phyloP scores from a whole-genome alignment of 441 rosid genomes.

The Viola pubescens region DNA sequence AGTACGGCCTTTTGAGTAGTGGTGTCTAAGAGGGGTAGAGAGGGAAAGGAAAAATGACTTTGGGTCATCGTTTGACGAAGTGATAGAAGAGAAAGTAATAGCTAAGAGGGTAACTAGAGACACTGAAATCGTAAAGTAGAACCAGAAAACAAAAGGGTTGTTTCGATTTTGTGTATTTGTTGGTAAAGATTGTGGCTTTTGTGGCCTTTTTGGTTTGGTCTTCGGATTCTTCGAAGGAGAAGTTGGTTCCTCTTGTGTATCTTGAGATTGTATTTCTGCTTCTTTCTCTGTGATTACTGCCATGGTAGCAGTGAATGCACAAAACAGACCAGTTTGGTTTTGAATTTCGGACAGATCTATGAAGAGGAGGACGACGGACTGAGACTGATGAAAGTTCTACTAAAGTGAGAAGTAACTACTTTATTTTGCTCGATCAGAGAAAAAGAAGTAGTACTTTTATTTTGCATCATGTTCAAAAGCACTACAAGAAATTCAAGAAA shows the following conservation, averaged over 20 bases:
- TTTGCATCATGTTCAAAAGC: too few relatives aligned
- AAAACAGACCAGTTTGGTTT: too few relatives aligned
- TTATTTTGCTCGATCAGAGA: too few relatives aligned
- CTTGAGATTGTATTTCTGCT: slow-evolving; percentile 20
- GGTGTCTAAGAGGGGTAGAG: slow-evolving; percentile 54
- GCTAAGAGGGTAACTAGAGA: slow-evolving; percentile 35
- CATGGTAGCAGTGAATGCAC: slow-evolving; percentile 8
- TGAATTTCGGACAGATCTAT: slow-evolving; percentile 3
- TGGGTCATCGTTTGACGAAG: slow-evolving; percentile 36
- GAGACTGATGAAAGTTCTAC: neutral
- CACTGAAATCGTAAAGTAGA: slow-evolving; percentile 29
- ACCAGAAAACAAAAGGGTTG: slow-evolving; percentile 32
- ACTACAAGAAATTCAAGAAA: too few relatives aligned
- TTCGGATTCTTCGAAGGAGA: slow-evolving; percentile 11
- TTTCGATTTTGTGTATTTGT: slow-evolving; percentile 5
- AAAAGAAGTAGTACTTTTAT: too few relatives aligned
- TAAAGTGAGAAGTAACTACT: neutral
- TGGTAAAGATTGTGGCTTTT: neutral
- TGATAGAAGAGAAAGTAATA: slow-evolving; percentile 30
- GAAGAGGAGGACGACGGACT: neutral
- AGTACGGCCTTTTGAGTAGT: slow-evolving; percentile 66
- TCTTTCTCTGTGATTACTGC: slow-evolving; percentile 33
- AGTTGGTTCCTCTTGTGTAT: slow-evolving; percentile 16
- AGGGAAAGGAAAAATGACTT: slow-evolving; percentile 75
- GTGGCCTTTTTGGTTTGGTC: slow-evolving; percentile 4